These are phyloP conservation scores for Bassia scoparia DNA, from an alignment of 148 eudicot species.

Conservation along the genomic window DNA sequence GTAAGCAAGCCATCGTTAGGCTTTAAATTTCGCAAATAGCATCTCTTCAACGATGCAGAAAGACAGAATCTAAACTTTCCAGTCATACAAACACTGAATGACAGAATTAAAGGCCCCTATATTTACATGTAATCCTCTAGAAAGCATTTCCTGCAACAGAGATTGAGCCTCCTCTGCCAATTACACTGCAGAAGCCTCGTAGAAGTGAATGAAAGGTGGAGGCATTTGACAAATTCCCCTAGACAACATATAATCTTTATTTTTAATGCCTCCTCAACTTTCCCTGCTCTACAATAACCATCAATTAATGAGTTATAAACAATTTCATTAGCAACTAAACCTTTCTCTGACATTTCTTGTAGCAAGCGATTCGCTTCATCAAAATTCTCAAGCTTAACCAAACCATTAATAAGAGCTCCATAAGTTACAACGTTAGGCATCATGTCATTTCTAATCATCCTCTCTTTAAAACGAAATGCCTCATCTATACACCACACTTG, in stretches of 20 bases:
- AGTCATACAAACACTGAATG: conserved; percentile 43
- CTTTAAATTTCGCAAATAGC: conserved; percentile 56
- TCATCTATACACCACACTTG: conserved; percentile 47
- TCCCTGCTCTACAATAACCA: conserved; percentile 73
- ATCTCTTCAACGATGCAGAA: conserved; percentile 44
- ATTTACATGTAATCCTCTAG: conserved; percentile 42
- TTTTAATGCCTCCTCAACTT: conserved; percentile 47
- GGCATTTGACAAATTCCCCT: conserved; percentile 53
- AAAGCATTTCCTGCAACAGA: conserved; percentile 58
- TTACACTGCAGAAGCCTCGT: conserved; percentile 62
- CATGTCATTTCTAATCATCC: conserved; percentile 52
- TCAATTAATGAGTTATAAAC: conserved; percentile 70
- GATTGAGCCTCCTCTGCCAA: conserved; percentile 52
- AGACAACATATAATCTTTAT: conserved; percentile 60
- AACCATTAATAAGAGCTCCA: conserved; percentile 65
- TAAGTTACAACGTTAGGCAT: conserved; percentile 58
- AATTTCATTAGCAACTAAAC: conserved; percentile 60
- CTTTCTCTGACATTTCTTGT: conserved; percentile 55
- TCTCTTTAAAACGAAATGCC: conserved; percentile 60
- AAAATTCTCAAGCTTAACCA: conserved; percentile 48
- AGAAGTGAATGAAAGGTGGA: conserved; percentile 65
- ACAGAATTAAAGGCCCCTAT: conserved; percentile 51
- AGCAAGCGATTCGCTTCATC: conserved; percentile 56
- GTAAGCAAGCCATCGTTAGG: conserved; percentile 70
- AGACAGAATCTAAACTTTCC: conserved; percentile 45